A percentile compares a stretch with the other conserved stretches of the same genome.
phyloP scores from a whole-genome alignment of 1,284 basidiomycete genomes.

The Ustilago sp. region DNA sequence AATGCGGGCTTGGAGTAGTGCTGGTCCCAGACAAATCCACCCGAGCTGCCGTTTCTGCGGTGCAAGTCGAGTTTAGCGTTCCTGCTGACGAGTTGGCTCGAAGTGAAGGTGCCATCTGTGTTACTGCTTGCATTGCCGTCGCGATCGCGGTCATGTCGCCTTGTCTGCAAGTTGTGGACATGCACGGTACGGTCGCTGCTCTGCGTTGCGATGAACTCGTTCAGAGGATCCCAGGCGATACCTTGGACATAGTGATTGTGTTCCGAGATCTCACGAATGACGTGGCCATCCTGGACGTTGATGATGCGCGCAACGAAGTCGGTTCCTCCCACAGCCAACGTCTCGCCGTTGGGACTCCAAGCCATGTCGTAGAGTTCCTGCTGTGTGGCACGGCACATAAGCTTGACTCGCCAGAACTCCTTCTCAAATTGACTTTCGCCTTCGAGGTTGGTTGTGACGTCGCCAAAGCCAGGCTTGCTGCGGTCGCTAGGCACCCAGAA shows the following conservation, averaged over 20 bases:
- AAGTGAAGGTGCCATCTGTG: slow-evolving; percentile 24
- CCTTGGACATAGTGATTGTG: slow-evolving; percentile 69
- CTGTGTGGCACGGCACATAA: slow-evolving; percentile 77
- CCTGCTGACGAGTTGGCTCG: slow-evolving; percentile 54
- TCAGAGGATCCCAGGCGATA: slow-evolving; percentile 68
- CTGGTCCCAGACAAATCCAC: slow-evolving; percentile 57
- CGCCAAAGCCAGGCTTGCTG: slow-evolving; percentile 72
- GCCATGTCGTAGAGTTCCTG: slow-evolving; percentile 93
- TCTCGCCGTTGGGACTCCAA: slow-evolving; percentile 95
- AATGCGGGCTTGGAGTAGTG: slow-evolving; percentile 55
- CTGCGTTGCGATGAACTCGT: slow-evolving; percentile 66
- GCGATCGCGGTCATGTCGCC: slow-evolving; percentile 30
- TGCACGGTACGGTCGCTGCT: slow-evolving; percentile 67
- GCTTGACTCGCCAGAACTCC: slow-evolving; percentile 93
- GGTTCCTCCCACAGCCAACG: slow-evolving; percentile 91
- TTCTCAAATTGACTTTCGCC: slow-evolving; percentile 90
- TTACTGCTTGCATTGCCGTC: slow-evolving; percentile 13
- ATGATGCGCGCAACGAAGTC: slow-evolving; percentile 94
- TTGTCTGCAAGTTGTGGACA: slow-evolving; percentile 51
- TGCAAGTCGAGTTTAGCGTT: slow-evolving; percentile 60
- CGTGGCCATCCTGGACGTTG: slow-evolving; percentile 76
- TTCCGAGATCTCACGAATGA: slow-evolving; percentile 66
- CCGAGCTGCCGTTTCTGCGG: slow-evolving; percentile 52
- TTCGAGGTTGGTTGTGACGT: slow-evolving; percentile 73
- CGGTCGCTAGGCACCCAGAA: slow-evolving; percentile 88